These are phyloP conservation scores for Dimocarpus longan DNA, from an alignment of 345 rosid genomes.

Conservation along the genomic window DNA sequence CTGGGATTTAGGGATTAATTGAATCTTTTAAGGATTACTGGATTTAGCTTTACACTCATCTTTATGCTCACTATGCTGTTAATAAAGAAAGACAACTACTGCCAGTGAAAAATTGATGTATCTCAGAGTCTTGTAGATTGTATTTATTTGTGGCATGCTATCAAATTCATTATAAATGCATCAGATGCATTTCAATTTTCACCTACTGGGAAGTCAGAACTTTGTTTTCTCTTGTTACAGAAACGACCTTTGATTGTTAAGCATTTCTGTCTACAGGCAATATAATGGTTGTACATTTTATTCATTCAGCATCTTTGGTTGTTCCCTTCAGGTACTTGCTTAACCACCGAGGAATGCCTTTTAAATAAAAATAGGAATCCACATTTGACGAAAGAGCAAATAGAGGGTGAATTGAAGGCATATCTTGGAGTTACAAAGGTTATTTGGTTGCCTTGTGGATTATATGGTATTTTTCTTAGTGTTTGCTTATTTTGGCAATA, in stretches of 20 bases:
- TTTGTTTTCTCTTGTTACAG: background rate
- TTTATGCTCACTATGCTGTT: background rate
- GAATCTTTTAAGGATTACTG: background rate
- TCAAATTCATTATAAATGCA: background rate
- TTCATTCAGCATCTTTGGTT: conserved; percentile 15
- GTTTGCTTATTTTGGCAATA: background rate
- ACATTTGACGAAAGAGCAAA: conserved; percentile 66
- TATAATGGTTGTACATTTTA: background rate
- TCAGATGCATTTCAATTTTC: background rate
- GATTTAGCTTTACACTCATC: background rate
- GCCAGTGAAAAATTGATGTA: background rate
- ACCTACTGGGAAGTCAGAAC: background rate
- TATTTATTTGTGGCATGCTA: background rate
- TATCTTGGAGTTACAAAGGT: conserved; percentile 71
- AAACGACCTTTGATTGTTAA: background rate
- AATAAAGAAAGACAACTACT: background rate
- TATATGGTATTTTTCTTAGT: conserved; percentile 52
- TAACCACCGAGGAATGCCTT: conserved; percentile 94
- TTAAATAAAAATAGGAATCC: conserved; percentile 87
- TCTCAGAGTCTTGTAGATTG: background rate
- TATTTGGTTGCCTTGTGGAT: conserved; percentile 89
- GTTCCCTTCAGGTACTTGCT: conserved; percentile 71
- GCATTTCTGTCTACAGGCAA: background rate
- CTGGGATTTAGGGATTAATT: background rate
- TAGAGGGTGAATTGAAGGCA: conserved; percentile 73